A percentile compares a stretch with the other conserved stretches of the same genome.
Conservation (phyloP, 768 basidiomycete species). For the Neoboletus magnificus region DNA sequence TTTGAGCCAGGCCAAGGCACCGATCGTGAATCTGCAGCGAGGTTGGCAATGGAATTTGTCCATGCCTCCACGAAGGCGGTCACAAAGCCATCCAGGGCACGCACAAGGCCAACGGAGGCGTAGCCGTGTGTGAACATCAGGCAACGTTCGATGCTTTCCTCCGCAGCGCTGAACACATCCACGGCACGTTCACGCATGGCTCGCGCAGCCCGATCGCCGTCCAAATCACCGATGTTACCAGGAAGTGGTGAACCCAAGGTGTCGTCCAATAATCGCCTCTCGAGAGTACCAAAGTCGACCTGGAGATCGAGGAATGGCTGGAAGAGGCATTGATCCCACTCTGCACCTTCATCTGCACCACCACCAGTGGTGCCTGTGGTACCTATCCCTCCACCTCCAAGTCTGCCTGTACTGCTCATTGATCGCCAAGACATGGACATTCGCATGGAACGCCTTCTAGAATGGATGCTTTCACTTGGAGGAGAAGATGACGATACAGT, state of each 20-base stretch:
- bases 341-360: slow-evolving; percentile 29
- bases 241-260: slow-evolving; percentile 48
- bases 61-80: slow-evolving; percentile 65
- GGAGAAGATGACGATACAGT: slow-evolving; percentile 23
- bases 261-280: slow-evolving; percentile 65
- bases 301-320: slow-evolving; percentile 95
- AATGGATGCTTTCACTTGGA: slow-evolving; percentile 27
- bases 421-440: slow-evolving; percentile 66
- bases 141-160: slow-evolving; percentile 76
- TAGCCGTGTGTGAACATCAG: slow-evolving; percentile 87
- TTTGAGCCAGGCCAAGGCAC: slow-evolving; percentile 28
- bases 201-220: slow-evolving; percentile 50
- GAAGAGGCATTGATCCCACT: slow-evolving; percentile 91
- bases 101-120: slow-evolving; percentile 68
- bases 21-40: slow-evolving; percentile 28
- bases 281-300: slow-evolving; percentile 75
- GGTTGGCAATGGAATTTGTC: slow-evolving; percentile 49
- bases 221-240: slow-evolving; percentile 15
- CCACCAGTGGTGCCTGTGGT: not conserved
- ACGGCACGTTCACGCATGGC: slow-evolving; percentile 70
- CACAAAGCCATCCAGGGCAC: slow-evolving; percentile 70
- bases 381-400: slow-evolving; percentile 11
- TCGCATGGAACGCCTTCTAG: slow-evolving; percentile 55
- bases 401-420: slow-evolving; percentile 24
- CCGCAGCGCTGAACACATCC: slow-evolving; percentile 72